phyloP scores from a whole-genome alignment of 2,329 filamentous ascomycete species.

The Pezicula rhizophila region DNA sequence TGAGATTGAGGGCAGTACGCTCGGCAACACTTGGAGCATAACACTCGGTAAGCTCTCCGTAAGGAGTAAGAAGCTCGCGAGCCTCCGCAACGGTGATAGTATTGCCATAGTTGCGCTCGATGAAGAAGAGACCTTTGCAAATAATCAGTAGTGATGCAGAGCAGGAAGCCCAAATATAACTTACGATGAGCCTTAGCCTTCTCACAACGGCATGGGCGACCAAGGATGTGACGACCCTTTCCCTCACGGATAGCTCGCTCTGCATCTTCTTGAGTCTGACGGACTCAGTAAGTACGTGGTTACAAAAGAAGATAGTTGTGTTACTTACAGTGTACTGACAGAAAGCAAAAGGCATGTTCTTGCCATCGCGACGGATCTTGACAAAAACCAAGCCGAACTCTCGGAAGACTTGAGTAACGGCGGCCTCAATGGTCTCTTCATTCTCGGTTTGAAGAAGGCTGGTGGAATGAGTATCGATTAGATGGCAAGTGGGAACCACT shows the following conservation, averaged over 20 bases:
- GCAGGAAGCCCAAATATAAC: constrained; percentile 16
- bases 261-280: constrained; percentile 44
- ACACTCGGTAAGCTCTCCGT: constrained; percentile 35
- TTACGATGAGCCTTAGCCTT: constrained; percentile 53
- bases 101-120: constrained; percentile 35
- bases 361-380: constrained; percentile 55
- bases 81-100: constrained; percentile 39
- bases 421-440: constrained; percentile 45
- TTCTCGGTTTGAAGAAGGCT: constrained; percentile 46
- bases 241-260: constrained; percentile 40
- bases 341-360: constrained; percentile 59
- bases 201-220: constrained; percentile 54
- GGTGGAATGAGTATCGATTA: constrained; percentile 9
- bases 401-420: constrained; percentile 46
- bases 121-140: constrained; percentile 41
- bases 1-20: constrained; percentile 21
- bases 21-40: constrained; percentile 19
- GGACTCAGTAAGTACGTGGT: constrained; percentile 18
- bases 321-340: constrained; percentile 53
- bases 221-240: constrained; percentile 43
- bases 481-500: constrained; percentile 26
- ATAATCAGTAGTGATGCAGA: background rate
- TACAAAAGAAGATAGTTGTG: background rate
- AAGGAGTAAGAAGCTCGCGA: constrained; percentile 32
- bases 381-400: constrained; percentile 52